Percentiles rank a stretch among this genome's conserved stretches.
phyloP scores from a whole-genome alignment of 345 rosid genomes.

The Brassica juncea region DNA sequence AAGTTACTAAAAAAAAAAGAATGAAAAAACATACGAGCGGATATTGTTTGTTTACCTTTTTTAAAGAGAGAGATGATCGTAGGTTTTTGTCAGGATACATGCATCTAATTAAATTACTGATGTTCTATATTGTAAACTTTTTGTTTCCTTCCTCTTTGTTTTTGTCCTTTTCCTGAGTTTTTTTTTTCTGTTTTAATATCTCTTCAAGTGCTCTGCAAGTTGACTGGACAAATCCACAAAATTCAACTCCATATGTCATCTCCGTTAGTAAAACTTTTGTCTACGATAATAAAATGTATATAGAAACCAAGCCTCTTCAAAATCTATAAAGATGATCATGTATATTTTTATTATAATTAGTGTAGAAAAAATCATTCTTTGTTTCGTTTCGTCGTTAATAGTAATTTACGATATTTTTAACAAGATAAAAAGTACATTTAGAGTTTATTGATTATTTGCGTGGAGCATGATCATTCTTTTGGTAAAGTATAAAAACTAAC shows the following conservation, averaged over 20 bases:
- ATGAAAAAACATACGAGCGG: neutral
- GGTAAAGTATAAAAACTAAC: neutral
- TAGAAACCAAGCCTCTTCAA: neutral
- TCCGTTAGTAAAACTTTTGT: slow-evolving; percentile 2
- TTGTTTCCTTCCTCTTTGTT: neutral
- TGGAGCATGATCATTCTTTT: neutral
- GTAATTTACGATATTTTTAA: neutral
- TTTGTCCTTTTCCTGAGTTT: slow-evolving; percentile 6
- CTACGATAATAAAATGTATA: slow-evolving; percentile 20
- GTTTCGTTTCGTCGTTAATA: neutral
- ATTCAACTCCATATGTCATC: slow-evolving; percentile 25
- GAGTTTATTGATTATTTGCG: neutral
- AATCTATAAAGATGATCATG: neutral
- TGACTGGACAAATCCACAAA: slow-evolving; percentile 33
- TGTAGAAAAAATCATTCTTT: too few species aligned
- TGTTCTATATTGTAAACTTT: slow-evolving; percentile 1
- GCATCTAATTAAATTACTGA: slow-evolving; percentile 15
- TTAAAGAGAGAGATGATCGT: slow-evolving; percentile 4
- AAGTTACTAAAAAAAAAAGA: too few species aligned
- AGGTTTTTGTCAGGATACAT: slow-evolving; percentile 28
- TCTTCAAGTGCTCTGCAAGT: slow-evolving; percentile 24
- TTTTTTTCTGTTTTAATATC: neutral
- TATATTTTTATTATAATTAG: neutral
- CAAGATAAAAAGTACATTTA: neutral
- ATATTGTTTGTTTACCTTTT: neutral